Base-by-base conservation (phyloP, 2,329 filamentous ascomycete genomes). In the Calonectria montana region DNA sequence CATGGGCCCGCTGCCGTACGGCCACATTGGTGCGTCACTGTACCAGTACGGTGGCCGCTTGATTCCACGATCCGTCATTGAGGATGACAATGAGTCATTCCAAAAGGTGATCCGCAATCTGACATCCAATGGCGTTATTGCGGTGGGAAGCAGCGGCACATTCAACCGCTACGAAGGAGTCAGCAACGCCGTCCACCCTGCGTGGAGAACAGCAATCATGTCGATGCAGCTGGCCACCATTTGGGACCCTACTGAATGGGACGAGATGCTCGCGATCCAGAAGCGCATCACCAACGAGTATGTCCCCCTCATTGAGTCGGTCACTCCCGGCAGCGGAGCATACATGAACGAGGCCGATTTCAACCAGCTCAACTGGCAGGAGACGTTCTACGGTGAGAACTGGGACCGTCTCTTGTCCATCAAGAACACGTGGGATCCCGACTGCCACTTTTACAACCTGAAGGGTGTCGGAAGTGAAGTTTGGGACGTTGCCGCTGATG, bases 331-430 rank as follows among this genome's bases (percentile, higher is more conserved):
- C 1, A 81, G 82, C 10, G 86, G 85, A 4, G 80, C 84, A 1
- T 89, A 89, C 79, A 82, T 88, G 82, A 90, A 88, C 76, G 88
- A 91, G 81, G 87, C 85, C 4, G 84, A 89, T 77, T 86, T 86
- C 63, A 80, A 80, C 48, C 82, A 88, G 77, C 81, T 81, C 1
- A 75, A 85, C 57, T 89, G 82, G 78, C 81, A 88, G 78, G 43
- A 83, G 21, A 79, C 76, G 2, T 89, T 88, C 76, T 89, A 84
- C 72, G 88, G 87, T 1, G 68, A 27, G 2, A 88, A 88, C 72
- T 89, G 89, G 72, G 68, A 78, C 2, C 75, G 73, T 4, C 75
- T 90, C 39, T 67, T 84, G 27, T 45, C 55, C 0, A 81, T 91
- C 43, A 91, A 91, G 85, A 77, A 82, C 48, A 86, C 84, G 76